Conservation (phyloP, 192 early-diverging fungal species). For the Cladochytrium replicatum region DNA sequence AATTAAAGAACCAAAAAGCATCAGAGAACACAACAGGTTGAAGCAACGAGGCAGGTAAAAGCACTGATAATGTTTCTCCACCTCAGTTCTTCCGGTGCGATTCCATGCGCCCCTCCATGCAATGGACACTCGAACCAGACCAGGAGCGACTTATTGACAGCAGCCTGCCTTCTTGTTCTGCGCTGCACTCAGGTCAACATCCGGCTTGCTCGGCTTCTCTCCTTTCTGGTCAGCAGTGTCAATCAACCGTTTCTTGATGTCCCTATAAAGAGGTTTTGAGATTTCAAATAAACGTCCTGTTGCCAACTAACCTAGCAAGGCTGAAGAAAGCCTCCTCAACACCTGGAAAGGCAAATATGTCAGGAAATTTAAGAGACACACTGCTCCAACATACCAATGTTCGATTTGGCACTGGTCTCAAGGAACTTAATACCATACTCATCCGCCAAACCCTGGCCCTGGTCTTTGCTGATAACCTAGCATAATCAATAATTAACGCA, state of each 20-base stretch:
- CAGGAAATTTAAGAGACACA: not conserved
- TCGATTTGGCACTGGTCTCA: slow-evolving; percentile 97
- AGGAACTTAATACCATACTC: slow-evolving; percentile 92
- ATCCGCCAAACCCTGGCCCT: slow-evolving; percentile 88
- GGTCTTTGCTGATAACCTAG: slow-evolving; percentile 87
- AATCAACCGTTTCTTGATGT: slow-evolving; percentile 97
- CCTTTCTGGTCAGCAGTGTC: slow-evolving; percentile 64
- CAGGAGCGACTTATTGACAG: too few species aligned
- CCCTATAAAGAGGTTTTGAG: slow-evolving; percentile 42
- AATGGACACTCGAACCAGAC: too few species aligned
- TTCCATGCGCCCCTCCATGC: too few species aligned
- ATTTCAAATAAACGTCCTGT: slow-evolving; percentile 5
- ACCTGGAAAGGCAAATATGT: slow-evolving; percentile 16
- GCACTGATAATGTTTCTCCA: too few species aligned
- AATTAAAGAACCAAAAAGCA: too few species aligned
- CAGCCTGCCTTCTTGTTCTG: slow-evolving; percentile 1
- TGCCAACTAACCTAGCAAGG: slow-evolving; percentile 61
- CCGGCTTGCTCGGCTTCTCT: slow-evolving; percentile 27
- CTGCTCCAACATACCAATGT: slow-evolving; percentile 56
- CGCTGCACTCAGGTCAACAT: slow-evolving; percentile 14
- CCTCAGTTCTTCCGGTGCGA: too few species aligned
- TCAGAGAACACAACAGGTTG: too few species aligned
- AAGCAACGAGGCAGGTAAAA: too few species aligned
- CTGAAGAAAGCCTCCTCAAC: slow-evolving; percentile 95
- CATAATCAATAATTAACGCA: not conserved